Percentiles rank a stretch among this genome's conserved stretches.
Evolutionary conservation across 2,329 filamentous ascomycete genomes (phyloP).

Genomic region (Allantophomopsis cytisporea): DNA sequence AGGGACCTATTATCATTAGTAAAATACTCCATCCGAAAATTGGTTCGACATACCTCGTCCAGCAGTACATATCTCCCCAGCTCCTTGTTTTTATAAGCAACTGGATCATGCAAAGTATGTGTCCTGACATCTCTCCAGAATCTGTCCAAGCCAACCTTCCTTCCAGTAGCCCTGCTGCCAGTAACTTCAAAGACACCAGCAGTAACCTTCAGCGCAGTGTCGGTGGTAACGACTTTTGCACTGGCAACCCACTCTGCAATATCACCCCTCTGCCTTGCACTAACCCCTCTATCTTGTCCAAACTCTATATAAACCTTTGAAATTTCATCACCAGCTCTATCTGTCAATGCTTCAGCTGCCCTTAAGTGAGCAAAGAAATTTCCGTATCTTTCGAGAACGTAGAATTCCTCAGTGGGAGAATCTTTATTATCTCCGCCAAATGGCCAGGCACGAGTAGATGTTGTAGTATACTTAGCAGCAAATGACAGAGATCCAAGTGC

Average conservation of each 20-base stretch:
- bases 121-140: slow-evolving; percentile 56
- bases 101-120: slow-evolving; percentile 52
- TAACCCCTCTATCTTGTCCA: slow-evolving; percentile 22
- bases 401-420: slow-evolving; percentile 46
- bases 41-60: slow-evolving; percentile 23
- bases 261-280: slow-evolving; percentile 39
- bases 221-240: slow-evolving; percentile 48
- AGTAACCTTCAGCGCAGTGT: slow-evolving; percentile 43
- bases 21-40: not conserved
- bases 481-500: slow-evolving; percentile 41
- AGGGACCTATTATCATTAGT: slow-evolving; percentile 23
- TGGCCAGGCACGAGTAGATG: slow-evolving; percentile 47
- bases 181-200: slow-evolving; percentile 51
- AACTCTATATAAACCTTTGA: slow-evolving; percentile 30
- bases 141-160: slow-evolving; percentile 45
- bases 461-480: slow-evolving; percentile 40
- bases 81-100: slow-evolving; percentile 53
- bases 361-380: slow-evolving; percentile 48
- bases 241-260: slow-evolving; percentile 49
- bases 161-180: slow-evolving; percentile 40
- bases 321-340: slow-evolving; percentile 36
- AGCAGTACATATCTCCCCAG: slow-evolving; percentile 42
- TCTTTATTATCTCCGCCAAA: slow-evolving; percentile 48
- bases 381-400: slow-evolving; percentile 50
- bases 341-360: slow-evolving; percentile 42